Evolutionary conservation across 2,329 filamentous ascomycete species (phyloP), one percentile per base, ranked within the genome.

Genomic region (Aplosporella prunicola): DNA sequence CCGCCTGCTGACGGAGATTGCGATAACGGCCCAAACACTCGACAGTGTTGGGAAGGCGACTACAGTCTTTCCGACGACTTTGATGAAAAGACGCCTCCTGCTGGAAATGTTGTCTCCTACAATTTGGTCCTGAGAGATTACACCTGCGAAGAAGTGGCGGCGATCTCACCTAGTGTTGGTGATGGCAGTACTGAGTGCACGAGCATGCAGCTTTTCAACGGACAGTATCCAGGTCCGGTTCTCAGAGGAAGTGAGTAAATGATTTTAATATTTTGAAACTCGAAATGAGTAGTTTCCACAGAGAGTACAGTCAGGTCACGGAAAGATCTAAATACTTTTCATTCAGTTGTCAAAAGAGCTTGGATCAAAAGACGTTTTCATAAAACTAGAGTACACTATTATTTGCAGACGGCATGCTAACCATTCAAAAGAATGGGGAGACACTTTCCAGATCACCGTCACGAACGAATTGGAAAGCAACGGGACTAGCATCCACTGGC

Each of bases 221-320:
- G 72, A 7, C 68, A 74, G 28, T 79, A 74, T 43, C 81, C 81
- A 1, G 82, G 78, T 0, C 82, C 81, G 1, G 64, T 70, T 7
- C 72, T 84, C 32, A 66, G 69, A 43, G 76, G 69, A 38, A 61
- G 63, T 64, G 61, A 65, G 26, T 51, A 63, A 1, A 56, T 73
- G 13, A 13, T 9, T 39, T n/a, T 5, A 13, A 20, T 31, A 24
- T 33, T 16, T 16, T 15, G n/a, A 10, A 45, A 22, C 48, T 50
- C 7, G 42, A 50, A 28, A 13, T n/a, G n/a, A n/a, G n/a, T n/a
- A n/a, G n/a, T n/a, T n/a, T n/a, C n/a, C n/a, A n/a, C n/a, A n/a
- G n/a, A n/a, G n/a, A n/a, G n/a, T n/a, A n/a, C n/a, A n/a, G n/a
- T n/a, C n/a, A n/a, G n/a, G n/a, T n/a, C n/a, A n/a, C n/a, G n/a